phyloP scores from a whole-genome alignment of 768 basidiomycete genomes.

The Crassisporium funariophilum region DNA sequence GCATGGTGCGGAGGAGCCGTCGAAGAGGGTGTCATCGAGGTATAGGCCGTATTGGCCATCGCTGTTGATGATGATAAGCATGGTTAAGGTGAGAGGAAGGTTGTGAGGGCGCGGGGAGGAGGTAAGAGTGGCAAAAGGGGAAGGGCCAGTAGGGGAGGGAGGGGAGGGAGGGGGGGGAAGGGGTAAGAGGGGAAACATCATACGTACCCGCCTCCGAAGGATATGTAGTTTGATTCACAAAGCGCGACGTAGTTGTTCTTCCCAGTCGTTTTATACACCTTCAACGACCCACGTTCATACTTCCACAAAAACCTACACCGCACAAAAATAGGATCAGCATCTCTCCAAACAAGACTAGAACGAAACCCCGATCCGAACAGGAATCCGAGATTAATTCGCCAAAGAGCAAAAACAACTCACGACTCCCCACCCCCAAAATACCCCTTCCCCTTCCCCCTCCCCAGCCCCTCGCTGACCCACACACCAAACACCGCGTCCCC shows the following conservation, averaged over 20 bases:
- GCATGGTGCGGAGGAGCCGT: slow-evolving; percentile 83
- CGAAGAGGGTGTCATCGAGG: slow-evolving; percentile 77
- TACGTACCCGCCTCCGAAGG: slow-evolving; percentile 90
- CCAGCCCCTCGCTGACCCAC: no score
- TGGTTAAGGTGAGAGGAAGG: no score
- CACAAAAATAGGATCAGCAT: background rate
- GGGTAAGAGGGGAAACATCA: background rate
- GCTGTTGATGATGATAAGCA: slow-evolving; percentile 35
- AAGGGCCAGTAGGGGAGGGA: background rate
- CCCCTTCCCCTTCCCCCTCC: slow-evolving; percentile 57
- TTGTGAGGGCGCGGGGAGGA: no score
- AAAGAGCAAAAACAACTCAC: slow-evolving; percentile 37
- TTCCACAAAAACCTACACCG: slow-evolving; percentile 77
- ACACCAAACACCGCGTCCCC: no score
- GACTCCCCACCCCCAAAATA: slow-evolving; percentile 93
- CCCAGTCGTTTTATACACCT: slow-evolving; percentile 83
- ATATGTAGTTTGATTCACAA: slow-evolving; percentile 78
- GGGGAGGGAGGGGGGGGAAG: background rate
- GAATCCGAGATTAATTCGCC: background rate
- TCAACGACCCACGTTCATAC: slow-evolving; percentile 48
- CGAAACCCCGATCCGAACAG: no score
- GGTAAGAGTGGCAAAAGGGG: no score
- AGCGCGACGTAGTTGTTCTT: slow-evolving; percentile 89
- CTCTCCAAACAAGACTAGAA: background rate
- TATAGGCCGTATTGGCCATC: slow-evolving; percentile 90